Base-by-base conservation (phyloP, 2,329 filamentous ascomycete species). In the Cercospora sp. region DNA sequence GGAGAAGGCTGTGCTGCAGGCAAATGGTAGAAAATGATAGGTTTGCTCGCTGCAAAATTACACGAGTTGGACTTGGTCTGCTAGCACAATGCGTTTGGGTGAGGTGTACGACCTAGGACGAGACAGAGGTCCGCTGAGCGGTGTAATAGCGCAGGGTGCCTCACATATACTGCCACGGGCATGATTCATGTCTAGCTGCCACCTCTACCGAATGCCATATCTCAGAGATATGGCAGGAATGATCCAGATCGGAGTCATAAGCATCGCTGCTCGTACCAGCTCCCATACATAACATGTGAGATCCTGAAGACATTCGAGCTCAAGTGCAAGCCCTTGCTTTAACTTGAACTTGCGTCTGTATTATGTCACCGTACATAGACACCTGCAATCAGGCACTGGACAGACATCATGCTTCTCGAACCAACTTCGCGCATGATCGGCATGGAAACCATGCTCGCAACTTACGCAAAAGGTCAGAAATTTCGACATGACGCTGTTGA, bases 371-470 rank as follows among this genome's bases (percentile, higher is more conserved):
- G 55, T 66, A 78, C 85, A 88, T 73, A 83, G 78, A 74, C 86
- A 88, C 69, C 80, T 77, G 74, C 86, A 88, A 71, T 85, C 84
- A 64, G 84, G 83, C 68, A 86, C 85, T 1, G 86, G 84, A 79
- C 86, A 88, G 71, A 83, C 82, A 43, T 79, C 78, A 77, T 86
- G 84, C 72, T 81, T 82, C 24, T 76, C 77, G 77, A 90, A 90
- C 88, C 88, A 90, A 69, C 85, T 83, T 71, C 83, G 79, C 10
- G 88, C 88, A 81, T 90, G 88, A 76, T 87, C 81, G 3, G 85
- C 87, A 79, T 90, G 88, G 72, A 86, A 88, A 0, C 87, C 87
- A 80, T 90, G 88, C 71, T 85, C 86, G 75, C 88, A 90, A 68
- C 82, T 84, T 72, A 87, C 85, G 74, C 88, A 90, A 73, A 89